These are phyloP conservation scores for Globisporangium recalcitrans DNA, from an alignment of 352 stramenopile species.

Conservation along the genomic window DNA sequence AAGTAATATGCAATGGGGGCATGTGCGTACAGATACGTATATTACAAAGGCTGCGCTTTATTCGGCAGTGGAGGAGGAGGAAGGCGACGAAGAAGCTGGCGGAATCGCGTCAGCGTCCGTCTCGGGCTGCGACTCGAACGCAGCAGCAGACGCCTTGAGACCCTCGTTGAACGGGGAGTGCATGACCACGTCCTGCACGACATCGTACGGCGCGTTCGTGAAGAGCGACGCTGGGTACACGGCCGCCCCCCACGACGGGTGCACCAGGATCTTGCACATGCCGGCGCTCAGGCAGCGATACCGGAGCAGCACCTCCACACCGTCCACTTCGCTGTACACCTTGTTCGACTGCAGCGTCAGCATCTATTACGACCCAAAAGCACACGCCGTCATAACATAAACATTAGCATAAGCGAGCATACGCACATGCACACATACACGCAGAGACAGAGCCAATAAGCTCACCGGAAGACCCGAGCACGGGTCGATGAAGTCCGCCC, in stretches of 20 bases:
- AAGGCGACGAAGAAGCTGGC: background rate
- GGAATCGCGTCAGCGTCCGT: background rate
- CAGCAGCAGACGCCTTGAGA: conserved; percentile 15
- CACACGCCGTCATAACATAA: background rate
- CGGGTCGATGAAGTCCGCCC: conserved; percentile 97
- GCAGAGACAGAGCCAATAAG: conserved; percentile 6
- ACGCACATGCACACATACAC: background rate
- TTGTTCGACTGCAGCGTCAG: conserved; percentile 89
- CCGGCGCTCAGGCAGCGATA: conserved; percentile 86
- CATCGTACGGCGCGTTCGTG: conserved; percentile 86
- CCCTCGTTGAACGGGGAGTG: conserved; percentile 24
- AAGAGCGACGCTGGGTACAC: conserved; percentile 97
- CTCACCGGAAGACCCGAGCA: conserved; percentile 92
- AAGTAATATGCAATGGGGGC: background rate
- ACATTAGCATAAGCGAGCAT: background rate
- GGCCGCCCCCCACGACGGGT: conserved; percentile 92
- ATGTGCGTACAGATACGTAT: conserved; percentile 8
- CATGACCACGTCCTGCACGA: conserved; percentile 63
- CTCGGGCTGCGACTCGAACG: conserved; percentile 20
- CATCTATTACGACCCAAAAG: conserved; percentile 57
- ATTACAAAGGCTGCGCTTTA: conserved; percentile 13
- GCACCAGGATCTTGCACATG: conserved; percentile 95
- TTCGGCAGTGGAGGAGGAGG: background rate
- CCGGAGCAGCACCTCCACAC: conserved; percentile 85
- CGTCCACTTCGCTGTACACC: conserved; percentile 96